Evolutionary conservation across 495 filamentous ascomycete genomes (phyloP), one percentile per base, ranked within the genome.

Genomic region (Bombardia bombarda): DNA sequence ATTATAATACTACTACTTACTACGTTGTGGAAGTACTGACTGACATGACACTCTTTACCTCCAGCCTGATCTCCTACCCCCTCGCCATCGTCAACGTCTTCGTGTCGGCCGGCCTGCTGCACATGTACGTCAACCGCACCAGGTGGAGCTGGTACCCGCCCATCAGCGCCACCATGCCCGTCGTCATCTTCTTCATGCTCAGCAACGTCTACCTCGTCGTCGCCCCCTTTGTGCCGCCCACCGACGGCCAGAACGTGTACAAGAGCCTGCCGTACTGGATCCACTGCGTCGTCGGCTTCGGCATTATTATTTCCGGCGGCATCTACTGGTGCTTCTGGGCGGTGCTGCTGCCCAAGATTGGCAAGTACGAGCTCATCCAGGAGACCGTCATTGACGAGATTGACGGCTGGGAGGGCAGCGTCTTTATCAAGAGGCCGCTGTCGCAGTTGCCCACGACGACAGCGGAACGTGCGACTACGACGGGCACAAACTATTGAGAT

Each of bases 261-360:
- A 32, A 64, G 28, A 43, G 21, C 36, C 50, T 72, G 21, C 67
- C 69, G 3, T 69, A 70, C 52, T 72, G 60, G 57, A 56, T 69
- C 8, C 66, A 70, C 47, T 69, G 65, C 43, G 67, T 72, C 4
- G 66, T 70, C 10, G 66, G 65, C 7, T 58, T 69, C 26, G 67
- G 56, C n/a, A 62, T 72, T 33, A 60, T 72, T 22, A 23, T 51
- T 10, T 56, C 51, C 6, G 81, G 72, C 0, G 57, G 80, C 8
- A 4, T 81, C 0, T 87, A 87, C 58, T 87, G 83, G 83, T 77
- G 83, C 47, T 47, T 86, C 38, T 85, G 79, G 80, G 83, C 79
- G 4, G 66, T 77, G 4, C 45, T 79, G 23, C 53, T 87, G 23
- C 83, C 84, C 31, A 62, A 65, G 34, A 63, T 77, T 50, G 75